phyloP scores from a whole-genome alignment of 2,329 filamentous ascomycete genomes.

The Aspergillus neotritici region DNA sequence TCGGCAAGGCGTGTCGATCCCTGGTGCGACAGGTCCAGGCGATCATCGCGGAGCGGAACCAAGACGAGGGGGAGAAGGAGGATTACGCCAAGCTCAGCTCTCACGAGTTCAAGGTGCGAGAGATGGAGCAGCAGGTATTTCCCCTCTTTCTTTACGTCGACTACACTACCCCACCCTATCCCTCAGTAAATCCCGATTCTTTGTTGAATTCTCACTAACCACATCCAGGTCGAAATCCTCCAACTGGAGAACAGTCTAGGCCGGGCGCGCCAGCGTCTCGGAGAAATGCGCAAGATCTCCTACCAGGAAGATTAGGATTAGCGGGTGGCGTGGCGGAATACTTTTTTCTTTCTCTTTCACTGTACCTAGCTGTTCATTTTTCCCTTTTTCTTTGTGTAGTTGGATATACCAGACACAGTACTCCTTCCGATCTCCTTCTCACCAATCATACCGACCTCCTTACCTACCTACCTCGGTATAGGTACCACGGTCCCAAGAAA shows the following conservation, averaged over 20 bases:
- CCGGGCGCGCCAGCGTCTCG: constrained; percentile 72
- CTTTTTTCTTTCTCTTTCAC: background rate
- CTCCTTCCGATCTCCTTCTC: background rate
- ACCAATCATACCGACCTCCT: too few species aligned
- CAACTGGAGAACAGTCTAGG: constrained; percentile 85
- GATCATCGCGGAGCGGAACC: constrained; percentile 83
- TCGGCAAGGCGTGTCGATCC: constrained; percentile 78
- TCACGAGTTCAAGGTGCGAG: constrained; percentile 96
- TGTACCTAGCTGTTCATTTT: background rate
- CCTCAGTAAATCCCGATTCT: background rate
- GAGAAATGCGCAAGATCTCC: constrained; percentile 97
- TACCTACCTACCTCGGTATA: too few species aligned
- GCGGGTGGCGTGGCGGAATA: constrained; percentile 5
- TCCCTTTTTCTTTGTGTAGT: background rate
- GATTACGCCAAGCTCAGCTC: constrained; percentile 84
- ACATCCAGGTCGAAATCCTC: constrained; percentile 79
- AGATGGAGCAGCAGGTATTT: constrained; percentile 97
- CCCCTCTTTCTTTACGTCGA: background rate
- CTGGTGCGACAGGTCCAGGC: constrained; percentile 89
- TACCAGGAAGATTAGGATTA: constrained; percentile 80
- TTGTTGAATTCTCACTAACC: constrained; percentile 11
- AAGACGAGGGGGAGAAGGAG: constrained; percentile 69
- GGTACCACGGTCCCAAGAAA: too few species aligned
- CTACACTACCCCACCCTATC: background rate
- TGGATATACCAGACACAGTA: constrained; percentile 1